Evolutionary conservation across 306 rosid species (phyloP), one percentile per base, ranked within the genome.

Genomic region (Sindora glabra): DNA sequence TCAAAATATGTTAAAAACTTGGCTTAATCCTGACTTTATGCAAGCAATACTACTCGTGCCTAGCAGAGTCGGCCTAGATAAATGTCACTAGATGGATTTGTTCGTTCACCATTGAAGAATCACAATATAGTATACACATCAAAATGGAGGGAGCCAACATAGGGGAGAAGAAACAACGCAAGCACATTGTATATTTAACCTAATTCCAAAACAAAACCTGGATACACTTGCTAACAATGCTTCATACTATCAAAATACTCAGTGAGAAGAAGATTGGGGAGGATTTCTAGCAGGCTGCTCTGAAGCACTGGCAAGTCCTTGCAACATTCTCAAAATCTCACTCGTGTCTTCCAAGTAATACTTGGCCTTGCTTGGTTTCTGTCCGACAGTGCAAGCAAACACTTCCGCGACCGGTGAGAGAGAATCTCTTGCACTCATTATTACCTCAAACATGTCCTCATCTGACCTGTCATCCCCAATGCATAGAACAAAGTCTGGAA

Each of bases 311-410:
- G 82, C 86, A 27, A 89, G 97, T 22, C 86, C 91, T 10, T 83
- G 95, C 72, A 89, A 76, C 97, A 89, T 86, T 65, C 89, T 82
- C 64, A 83, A 71, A 72, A 89, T 89, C 83, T 86, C 97, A 5
- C 79, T 67, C 41, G 95, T 86, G 87, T 89, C 97, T 65, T 82
- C 87, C 74, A 82, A 65, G 67, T 68, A 82, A 54, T 82, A 78
- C 60, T 72, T 82, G 47, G 87, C 87, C 77, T 68, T 78, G 77
- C 87, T 82, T 8, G 87, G 87, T 53, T 82, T 82, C 48, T 56
- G 87, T 8, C 87, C 87, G 5, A 82, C 87, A 0, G 87, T 78
- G 64, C 87, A 78, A 51, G 81, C 81, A 53, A 82, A 82, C 48
- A 82, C 73, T 36, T 82, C 84, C 0, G 82, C 81, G 4, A 65